Conservation (phyloP, 495 filamentous ascomycete species). For the Aspergillus biplanus region DNA sequence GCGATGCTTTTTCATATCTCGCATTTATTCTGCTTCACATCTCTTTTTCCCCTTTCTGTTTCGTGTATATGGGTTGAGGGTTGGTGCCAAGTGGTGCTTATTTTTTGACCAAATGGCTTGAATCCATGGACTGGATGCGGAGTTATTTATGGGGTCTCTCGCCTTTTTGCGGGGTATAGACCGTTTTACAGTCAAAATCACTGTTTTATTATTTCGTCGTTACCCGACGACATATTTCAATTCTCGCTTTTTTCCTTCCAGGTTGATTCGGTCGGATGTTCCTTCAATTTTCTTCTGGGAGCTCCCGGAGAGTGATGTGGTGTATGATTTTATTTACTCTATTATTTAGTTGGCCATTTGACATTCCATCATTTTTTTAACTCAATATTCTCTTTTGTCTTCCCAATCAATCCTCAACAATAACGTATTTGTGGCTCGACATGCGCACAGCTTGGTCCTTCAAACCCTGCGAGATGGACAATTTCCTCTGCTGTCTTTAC, state of each 20-base stretch:
- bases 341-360: slow-evolving; percentile 22
- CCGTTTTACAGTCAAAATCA: slow-evolving; percentile 39
- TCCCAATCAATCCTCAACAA: slow-evolving; percentile 16
- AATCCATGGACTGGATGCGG: slow-evolving; percentile 49
- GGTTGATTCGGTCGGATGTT: slow-evolving; percentile 29
- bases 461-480: too few species aligned
- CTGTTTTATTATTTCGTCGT: slow-evolving; percentile 28
- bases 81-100: slow-evolving; percentile 40
- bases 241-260: slow-evolving; percentile 25
- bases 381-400: slow-evolving; percentile 32
- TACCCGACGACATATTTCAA: slow-evolving; percentile 26
- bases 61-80: slow-evolving; percentile 50
- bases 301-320: slow-evolving; percentile 37
- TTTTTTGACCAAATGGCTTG: slow-evolving; percentile 43
- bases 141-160: slow-evolving; percentile 46
- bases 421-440: background rate
- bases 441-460: too few species aligned
- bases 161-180: slow-evolving; percentile 39
- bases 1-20: slow-evolving; percentile 25
- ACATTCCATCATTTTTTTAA: slow-evolving; percentile 30
- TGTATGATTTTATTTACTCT: slow-evolving; percentile 34
- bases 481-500: too few species aligned
- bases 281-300: slow-evolving; percentile 21
- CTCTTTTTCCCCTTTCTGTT: slow-evolving; percentile 36
- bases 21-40: slow-evolving; percentile 20